Percentiles rank a stretch among this genome's conserved stretches.
Evolutionary conservation across 805 yeast species (phyloP).

Genomic region (Yamadazyma phyllophila): DNA sequence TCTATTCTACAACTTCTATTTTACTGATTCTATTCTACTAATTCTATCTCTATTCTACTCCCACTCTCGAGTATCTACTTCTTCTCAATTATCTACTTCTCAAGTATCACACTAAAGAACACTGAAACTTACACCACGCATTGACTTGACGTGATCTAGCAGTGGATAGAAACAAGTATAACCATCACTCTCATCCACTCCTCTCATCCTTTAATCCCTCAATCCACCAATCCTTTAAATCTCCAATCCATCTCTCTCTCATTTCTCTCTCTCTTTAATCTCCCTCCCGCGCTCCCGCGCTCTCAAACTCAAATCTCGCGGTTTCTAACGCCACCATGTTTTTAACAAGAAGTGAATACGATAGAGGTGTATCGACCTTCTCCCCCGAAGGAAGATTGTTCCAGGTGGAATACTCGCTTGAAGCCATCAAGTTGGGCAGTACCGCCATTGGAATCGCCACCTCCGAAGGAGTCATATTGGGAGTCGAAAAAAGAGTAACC

Average conservation of each 20-base stretch:
- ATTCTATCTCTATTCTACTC: neutral
- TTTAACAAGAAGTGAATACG: constrained; percentile 98
- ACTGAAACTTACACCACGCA: too few relatives aligned
- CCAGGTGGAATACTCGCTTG: constrained; percentile 96
- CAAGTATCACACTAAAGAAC: too few relatives aligned
- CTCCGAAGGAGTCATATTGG: constrained; percentile 91
- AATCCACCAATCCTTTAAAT: neutral
- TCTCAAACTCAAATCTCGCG: neutral
- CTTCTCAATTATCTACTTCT: neutral
- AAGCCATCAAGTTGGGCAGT: constrained; percentile 95
- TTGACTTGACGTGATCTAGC: too few relatives aligned
- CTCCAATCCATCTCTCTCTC: neutral
- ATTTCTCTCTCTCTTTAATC: neutral
- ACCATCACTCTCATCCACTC: neutral
- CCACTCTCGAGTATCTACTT: neutral
- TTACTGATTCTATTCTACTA: too few relatives aligned
- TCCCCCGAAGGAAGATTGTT: constrained; percentile 98
- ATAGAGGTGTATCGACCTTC: constrained; percentile 97
- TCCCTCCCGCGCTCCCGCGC: neutral
- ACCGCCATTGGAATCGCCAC: constrained; percentile 98
- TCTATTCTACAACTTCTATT: too few relatives aligned
- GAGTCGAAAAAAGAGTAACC: constrained; percentile 96
- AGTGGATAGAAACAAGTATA: too few relatives aligned
- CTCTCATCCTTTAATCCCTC: neutral
- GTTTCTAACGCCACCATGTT: constrained; percentile 55